These are phyloP conservation scores for Phytophthora kernoviae DNA, from an alignment of 352 stramenopile genomes.

Conservation along the genomic window DNA sequence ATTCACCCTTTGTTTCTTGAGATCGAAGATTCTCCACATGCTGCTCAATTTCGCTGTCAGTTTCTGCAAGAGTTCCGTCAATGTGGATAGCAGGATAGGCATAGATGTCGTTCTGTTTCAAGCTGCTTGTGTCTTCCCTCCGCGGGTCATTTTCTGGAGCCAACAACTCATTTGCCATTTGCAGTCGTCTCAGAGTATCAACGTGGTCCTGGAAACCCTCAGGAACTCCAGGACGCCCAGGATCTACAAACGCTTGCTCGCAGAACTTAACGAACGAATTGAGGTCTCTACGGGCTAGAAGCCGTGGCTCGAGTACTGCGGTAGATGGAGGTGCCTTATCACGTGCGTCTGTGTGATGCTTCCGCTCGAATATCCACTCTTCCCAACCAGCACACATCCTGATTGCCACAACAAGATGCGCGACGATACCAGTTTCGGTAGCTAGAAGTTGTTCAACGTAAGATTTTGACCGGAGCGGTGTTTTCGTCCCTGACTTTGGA, in stretches of 20 bases:
- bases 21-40: constrained; percentile 37
- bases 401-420: constrained; percentile 65
- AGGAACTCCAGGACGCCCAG: constrained; percentile 43
- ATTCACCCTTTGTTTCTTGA: constrained; percentile 17
- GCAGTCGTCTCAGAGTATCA: constrained; percentile 37
- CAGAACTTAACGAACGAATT: constrained; percentile 59
- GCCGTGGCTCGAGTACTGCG: constrained; percentile 16
- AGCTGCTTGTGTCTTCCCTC: constrained; percentile 10
- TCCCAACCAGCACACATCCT: constrained; percentile 81
- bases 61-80: constrained; percentile 55
- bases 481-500: background rate
- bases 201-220: constrained; percentile 50
- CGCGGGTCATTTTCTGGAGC: constrained; percentile 16
- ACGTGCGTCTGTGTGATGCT: constrained; percentile 15
- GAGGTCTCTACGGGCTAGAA: constrained; percentile 51
- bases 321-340: constrained; percentile 20
- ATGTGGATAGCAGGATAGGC: constrained; percentile 62
- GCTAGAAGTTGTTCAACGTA: constrained; percentile 39
- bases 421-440: constrained; percentile 60
- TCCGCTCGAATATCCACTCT: constrained; percentile 76
- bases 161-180: constrained; percentile 14
- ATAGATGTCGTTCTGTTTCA: constrained; percentile 39
- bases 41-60: constrained; percentile 55
- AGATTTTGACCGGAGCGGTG: background rate
- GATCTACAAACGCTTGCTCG: constrained; percentile 45